Percentiles rank a stretch among this genome's conserved stretches.
phyloP scores from a whole-genome alignment of 2,329 filamentous ascomycete genomes.

The Lasiodiplodia gonubiensis region DNA sequence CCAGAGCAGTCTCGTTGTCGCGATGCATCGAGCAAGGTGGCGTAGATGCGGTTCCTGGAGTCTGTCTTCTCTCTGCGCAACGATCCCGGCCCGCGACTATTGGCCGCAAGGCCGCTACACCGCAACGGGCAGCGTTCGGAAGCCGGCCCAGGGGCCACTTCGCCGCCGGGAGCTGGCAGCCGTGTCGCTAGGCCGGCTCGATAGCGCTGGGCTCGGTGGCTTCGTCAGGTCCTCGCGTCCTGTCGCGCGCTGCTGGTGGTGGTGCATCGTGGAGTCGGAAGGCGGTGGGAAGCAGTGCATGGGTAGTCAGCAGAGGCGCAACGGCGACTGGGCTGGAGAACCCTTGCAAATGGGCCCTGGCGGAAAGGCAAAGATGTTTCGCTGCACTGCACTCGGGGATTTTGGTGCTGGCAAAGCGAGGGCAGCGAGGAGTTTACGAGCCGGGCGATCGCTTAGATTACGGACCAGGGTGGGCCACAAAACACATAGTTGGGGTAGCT shows the following conservation, averaged over 20 bases:
- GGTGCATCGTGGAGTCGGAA: not conserved
- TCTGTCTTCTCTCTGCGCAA: not conserved
- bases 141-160: conserved; percentile 6
- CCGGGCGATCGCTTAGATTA: not conserved
- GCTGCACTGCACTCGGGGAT: not conserved
- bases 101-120: conserved; percentile 11
- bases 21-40: conserved; percentile 10
- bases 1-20: not conserved
- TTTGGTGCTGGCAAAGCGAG: not conserved
- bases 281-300: not conserved
- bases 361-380: not conserved
- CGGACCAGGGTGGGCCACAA: not conserved
- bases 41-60: not conserved
- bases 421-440: not conserved
- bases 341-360: not conserved
- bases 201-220: not conserved
- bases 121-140: conserved; percentile 10
- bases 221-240: not conserved
- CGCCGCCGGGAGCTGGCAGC: conserved; percentile 6
- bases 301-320: not conserved
- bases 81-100: conserved; percentile 7
- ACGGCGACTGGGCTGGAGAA: not conserved
- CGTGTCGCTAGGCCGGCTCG: not conserved
- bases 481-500: not conserved
- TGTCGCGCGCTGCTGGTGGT: conserved; percentile 13